Evolutionary conservation across 768 basidiomycete genomes (phyloP), one percentile per base, ranked within the genome.

Genomic region (Lentinula boryana): DNA sequence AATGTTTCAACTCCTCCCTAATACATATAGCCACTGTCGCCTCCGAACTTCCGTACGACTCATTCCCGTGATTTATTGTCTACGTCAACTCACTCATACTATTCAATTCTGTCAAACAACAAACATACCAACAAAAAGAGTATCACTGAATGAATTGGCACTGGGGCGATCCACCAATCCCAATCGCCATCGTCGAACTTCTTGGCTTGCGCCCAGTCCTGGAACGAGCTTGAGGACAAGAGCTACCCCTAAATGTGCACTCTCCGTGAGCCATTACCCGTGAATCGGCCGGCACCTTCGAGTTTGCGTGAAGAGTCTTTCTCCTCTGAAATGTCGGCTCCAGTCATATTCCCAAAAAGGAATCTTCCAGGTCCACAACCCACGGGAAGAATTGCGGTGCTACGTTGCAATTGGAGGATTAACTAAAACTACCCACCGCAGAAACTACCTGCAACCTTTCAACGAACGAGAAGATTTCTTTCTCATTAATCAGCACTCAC

Each of bases 341-440:
- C 55, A 36, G 43, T 41, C 55, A 49, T 36, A 31, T 51, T 60
- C 58, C 50, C 9, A 60, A 60, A 60, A 51, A 60, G 58, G 58
- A 50, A 60, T 51, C 58, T 60, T 60, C 58, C 46, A 60, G 58
- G 35, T 60, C 58, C 46, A 60, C 8, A 27, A 27, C 8, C 32
- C 57, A 46, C 57, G 58, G 58, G 41, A 58, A 44, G 43, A 51
- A 60, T 58, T 58, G 31, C 57, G 18, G 57, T 58, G 44, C 57
- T 49, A 50, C 57, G 57, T 58, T 40, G 46, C 57, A 58, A 58
- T 32, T 58, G 32, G 44, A 50, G 27, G 46, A 40, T 36, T 18
- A 12, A 18, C 54, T 58, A 35, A 48, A 35, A 46, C 48, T 18
- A 41, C 36, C 32, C 32, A 55, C 44, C 23, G 4, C 35, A 27